These are phyloP conservation scores for Coffea humblotiana DNA, from an alignment of 305 asterid species.

Conservation along the genomic window DNA sequence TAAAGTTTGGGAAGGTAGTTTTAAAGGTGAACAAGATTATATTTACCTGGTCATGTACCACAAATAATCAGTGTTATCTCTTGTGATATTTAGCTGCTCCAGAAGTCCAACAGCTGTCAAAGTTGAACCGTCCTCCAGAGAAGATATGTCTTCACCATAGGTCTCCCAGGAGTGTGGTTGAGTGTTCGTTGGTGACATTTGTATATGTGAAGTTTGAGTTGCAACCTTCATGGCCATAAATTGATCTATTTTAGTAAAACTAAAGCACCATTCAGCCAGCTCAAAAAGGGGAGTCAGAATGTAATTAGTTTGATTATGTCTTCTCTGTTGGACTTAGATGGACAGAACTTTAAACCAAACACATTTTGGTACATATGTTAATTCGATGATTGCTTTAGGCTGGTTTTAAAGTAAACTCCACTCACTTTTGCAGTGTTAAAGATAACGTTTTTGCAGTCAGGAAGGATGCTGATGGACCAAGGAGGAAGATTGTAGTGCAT, in stretches of 20 bases:
- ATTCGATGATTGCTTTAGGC: background rate
- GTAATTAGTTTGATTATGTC: background rate
- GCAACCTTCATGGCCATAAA: constrained; percentile 41
- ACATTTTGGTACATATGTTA: background rate
- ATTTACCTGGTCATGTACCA: constrained; percentile 75
- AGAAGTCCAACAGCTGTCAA: constrained; percentile 49
- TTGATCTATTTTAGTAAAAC: constrained; percentile 13
- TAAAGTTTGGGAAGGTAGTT: background rate
- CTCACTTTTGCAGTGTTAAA: constrained; percentile 60
- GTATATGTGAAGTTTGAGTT: constrained; percentile 42
- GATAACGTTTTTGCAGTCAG: constrained; percentile 54
- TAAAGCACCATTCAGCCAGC: background rate
- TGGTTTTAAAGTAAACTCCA: background rate
- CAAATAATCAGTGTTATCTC: constrained; percentile 72
- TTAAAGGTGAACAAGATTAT: background rate
- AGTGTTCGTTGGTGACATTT: constrained; percentile 45
- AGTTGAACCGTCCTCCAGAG: constrained; percentile 42
- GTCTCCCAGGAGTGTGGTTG: constrained; percentile 59
- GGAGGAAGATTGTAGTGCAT: constrained; percentile 51
- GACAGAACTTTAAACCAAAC: background rate
- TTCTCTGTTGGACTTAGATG: background rate
- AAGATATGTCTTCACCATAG: constrained; percentile 50
- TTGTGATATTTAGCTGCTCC: constrained; percentile 69
- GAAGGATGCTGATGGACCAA: constrained; percentile 69
- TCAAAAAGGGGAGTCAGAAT: background rate